A percentile compares a stretch with the other conserved stretches of the same genome.
Evolutionary conservation across 1,284 basidiomycete genomes (phyloP).

Genomic region (Ceratobasidium sp.): DNA sequence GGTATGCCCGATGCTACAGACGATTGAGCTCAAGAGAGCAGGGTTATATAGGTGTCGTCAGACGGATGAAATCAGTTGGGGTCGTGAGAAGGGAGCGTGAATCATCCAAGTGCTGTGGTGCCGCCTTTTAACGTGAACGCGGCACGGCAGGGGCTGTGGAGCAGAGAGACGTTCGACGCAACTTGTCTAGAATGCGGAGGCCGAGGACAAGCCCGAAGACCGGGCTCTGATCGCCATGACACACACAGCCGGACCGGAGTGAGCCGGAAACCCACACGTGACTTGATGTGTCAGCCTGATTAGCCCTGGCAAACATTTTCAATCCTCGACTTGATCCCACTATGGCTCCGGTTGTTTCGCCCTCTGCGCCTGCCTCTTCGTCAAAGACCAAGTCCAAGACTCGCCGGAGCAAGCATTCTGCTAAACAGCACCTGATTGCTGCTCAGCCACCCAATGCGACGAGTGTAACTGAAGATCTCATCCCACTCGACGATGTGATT

Average conservation of each 20-base stretch:
- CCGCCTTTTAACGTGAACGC: not conserved
- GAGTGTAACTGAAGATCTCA: slow-evolving; percentile 15
- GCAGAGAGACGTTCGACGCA: not conserved
- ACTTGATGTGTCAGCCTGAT: slow-evolving; percentile 8
- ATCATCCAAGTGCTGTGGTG: not conserved
- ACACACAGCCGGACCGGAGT: not conserved
- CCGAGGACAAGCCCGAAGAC: no score
- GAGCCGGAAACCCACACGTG: not conserved
- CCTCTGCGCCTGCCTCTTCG: slow-evolving; percentile 38
- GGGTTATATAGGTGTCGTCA: not conserved
- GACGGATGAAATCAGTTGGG: not conserved
- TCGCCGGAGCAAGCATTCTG: slow-evolving; percentile 7
- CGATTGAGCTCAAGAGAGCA: not conserved
- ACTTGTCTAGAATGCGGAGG: not conserved
- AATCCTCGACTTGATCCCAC: not conserved
- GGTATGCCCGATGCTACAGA: not conserved
- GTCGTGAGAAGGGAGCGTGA: no score
- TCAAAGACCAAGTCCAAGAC: slow-evolving; percentile 38
- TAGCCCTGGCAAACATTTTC: slow-evolving; percentile 39
- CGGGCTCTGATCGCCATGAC: not conserved
- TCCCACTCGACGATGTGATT: slow-evolving; percentile 39
- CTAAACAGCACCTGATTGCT: slow-evolving; percentile 29
- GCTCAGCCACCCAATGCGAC: slow-evolving; percentile 15
- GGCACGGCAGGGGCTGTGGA: slow-evolving; percentile 14
- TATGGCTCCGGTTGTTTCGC: slow-evolving; percentile 37